Percentiles rank a stretch among this genome's conserved stretches.
Evolutionary conservation across 805 yeast species (phyloP).

Genomic region (Tetrapisispora namnaoensis): DNA sequence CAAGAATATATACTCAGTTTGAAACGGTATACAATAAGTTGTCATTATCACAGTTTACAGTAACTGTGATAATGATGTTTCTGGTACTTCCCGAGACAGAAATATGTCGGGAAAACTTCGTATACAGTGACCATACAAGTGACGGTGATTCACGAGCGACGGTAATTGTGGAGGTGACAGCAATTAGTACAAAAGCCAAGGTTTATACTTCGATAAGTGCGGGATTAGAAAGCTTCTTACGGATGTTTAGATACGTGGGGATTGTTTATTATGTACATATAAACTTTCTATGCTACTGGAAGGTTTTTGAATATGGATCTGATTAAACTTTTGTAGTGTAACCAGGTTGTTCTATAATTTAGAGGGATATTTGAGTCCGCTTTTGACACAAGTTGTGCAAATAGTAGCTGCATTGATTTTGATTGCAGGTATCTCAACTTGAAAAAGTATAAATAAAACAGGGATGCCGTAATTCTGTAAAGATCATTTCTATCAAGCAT

Average conservation of each 20-base stretch:
- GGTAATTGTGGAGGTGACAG: too few species aligned
- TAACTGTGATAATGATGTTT: too few species aligned
- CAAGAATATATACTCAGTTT: too few species aligned
- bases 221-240: too few species aligned
- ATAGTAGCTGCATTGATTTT: constrained; percentile 41
- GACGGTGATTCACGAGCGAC: not conserved
- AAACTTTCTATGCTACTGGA: not conserved
- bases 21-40: too few species aligned
- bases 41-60: too few species aligned
- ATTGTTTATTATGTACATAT: not conserved
- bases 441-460: constrained; percentile 43
- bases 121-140: not conserved
- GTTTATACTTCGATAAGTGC: too few species aligned
- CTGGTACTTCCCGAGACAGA: not conserved
- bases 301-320: constrained; percentile 6
- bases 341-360: constrained; percentile 16
- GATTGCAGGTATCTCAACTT: constrained; percentile 53
- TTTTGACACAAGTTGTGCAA: constrained; percentile 38
- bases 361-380: constrained; percentile 37
- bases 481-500: constrained; percentile 21
- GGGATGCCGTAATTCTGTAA: constrained; percentile 32
- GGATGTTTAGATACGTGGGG: not conserved
- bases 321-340: constrained; percentile 11
- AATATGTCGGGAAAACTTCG: not conserved
- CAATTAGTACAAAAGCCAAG: not conserved